Conservation (phyloP, 176 grass and related monocot genomes). For the Oryza coarctata region DNA sequence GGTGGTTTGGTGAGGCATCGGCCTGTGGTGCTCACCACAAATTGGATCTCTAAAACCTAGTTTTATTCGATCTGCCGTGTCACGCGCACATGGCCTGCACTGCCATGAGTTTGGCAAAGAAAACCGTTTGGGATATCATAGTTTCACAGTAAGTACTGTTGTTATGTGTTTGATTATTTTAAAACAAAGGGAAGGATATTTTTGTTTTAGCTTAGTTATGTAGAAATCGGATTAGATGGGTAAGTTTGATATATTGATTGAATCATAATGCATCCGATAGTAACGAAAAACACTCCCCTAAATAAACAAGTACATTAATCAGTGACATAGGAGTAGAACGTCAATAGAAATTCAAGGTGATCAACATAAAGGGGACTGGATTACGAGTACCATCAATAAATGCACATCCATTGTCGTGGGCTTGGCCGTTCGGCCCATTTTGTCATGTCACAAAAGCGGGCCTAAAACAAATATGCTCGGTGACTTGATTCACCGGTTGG, state of each 20-base stretch:
- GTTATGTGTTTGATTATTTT: neutral
- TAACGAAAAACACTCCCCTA: too few species aligned
- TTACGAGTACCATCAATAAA: neutral
- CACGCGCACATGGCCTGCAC: neutral
- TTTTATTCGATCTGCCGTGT: slow-evolving; percentile 8
- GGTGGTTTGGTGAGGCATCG: neutral
- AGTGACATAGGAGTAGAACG: too few species aligned
- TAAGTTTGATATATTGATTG: neutral
- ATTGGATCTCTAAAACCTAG: slow-evolving; percentile 29
- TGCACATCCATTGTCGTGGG: neutral
- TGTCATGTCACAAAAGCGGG: neutral
- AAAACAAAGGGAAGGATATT: neutral
- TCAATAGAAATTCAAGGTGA: too few species aligned
- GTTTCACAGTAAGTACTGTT: neutral
- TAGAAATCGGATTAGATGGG: neutral
- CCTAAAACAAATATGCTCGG: neutral
- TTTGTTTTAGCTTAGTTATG: neutral
- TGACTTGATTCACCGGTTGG: neutral
- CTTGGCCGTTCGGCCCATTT: neutral
- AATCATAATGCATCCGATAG: too few species aligned
- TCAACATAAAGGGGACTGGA: neutral
- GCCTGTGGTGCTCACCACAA: neutral
- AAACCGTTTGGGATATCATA: neutral
- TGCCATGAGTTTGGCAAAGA: neutral
- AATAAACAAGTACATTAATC: too few species aligned